These are phyloP conservation scores for Tuber calosporum DNA, from an alignment of 495 filamentous ascomycete genomes.

Conservation along the genomic window DNA sequence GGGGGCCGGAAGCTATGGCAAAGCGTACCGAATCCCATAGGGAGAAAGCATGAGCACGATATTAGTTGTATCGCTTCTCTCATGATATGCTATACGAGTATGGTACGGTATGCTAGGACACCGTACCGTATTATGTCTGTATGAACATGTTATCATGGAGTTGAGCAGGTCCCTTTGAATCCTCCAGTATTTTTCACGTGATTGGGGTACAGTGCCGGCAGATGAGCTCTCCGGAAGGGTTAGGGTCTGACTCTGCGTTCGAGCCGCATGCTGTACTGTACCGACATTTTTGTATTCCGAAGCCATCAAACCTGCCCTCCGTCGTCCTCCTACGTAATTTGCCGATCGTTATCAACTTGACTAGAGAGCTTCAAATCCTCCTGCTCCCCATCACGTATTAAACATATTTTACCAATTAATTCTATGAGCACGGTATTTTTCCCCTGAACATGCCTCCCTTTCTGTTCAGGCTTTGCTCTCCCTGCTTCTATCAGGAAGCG, in stretches of 20 bases:
- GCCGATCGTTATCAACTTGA: neutral
- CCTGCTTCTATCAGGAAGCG: conserved; percentile 10
- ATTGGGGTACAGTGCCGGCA: neutral
- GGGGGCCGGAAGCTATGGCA: neutral
- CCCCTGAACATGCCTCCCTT: neutral
- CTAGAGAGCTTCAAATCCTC: neutral
- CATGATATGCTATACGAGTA: neutral
- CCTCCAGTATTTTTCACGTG: neutral
- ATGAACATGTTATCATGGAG: neutral
- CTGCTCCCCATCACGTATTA: neutral
- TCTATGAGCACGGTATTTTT: conserved; percentile 37
- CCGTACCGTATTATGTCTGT: neutral
- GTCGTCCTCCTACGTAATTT: neutral
- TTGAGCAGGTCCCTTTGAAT: neutral
- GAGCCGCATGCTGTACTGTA: neutral
- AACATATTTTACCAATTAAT: conserved; percentile 18
- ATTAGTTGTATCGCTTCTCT: neutral
- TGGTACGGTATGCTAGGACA: neutral
- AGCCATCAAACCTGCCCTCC: neutral
- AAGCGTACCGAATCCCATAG: neutral
- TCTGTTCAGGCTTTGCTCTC: neutral
- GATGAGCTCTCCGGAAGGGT: neutral
- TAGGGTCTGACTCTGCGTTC: neutral
- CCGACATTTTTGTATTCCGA: neutral
- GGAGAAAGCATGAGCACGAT: neutral